These are phyloP conservation scores for Aeschynomene evenia DNA, from an alignment of 306 rosid species.

Conservation along the genomic window DNA sequence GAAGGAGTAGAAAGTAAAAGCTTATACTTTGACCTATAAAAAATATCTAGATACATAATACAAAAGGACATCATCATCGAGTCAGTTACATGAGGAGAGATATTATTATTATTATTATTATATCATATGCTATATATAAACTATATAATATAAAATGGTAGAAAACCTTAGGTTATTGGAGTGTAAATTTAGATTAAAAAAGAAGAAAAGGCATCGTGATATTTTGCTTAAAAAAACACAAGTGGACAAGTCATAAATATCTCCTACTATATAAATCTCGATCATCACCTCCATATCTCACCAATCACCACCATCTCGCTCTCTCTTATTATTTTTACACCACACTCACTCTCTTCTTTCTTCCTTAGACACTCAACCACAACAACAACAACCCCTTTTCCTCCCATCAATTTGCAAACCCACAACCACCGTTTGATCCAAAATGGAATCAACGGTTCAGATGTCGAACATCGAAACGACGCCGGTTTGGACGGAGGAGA, in stretches of 20 bases:
- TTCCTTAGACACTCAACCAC: not conserved
- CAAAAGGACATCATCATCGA: too few relatives aligned
- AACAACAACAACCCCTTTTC: too few relatives aligned
- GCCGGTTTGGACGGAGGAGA: constrained; percentile 72
- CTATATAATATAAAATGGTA: too few relatives aligned
- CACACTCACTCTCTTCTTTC: not conserved
- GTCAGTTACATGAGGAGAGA: too few relatives aligned
- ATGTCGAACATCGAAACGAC: constrained; percentile 5
- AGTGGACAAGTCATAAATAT: constrained; percentile 17
- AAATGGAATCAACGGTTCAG: not conserved
- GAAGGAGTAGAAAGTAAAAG: too few relatives aligned
- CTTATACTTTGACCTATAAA: too few relatives aligned
- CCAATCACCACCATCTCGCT: not conserved
- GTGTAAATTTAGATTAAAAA: not conserved
- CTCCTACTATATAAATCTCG: not conserved
- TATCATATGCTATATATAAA: not conserved
- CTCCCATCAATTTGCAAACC: not conserved
- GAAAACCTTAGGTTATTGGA: not conserved
- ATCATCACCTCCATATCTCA: not conserved
- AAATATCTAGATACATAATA: too few relatives aligned
- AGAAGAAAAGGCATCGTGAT: not conserved
- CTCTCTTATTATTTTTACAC: not conserved
- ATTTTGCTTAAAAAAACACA: not conserved
- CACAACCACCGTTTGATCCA: not conserved
- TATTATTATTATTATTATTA: too few relatives aligned